Conservation (phyloP, 2,329 filamentous ascomycete genomes). For the Aspergillus ustus region DNA sequence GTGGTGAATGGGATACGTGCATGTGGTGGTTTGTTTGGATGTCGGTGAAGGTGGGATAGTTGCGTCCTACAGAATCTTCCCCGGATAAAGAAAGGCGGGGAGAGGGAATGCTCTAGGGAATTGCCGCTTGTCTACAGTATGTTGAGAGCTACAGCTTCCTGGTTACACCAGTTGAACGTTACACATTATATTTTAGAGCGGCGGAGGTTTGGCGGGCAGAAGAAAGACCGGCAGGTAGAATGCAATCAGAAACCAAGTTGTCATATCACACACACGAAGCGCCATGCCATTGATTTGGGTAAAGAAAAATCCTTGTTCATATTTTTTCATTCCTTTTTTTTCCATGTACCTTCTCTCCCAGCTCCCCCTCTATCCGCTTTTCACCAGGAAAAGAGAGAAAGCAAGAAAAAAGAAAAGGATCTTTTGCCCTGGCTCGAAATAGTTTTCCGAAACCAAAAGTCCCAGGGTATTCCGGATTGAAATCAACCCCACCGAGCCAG, state of each 20-base stretch:
- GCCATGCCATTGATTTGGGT: slow-evolving; percentile 34
- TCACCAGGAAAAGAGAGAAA: slow-evolving; percentile 21
- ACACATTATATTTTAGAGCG: slow-evolving; percentile 18
- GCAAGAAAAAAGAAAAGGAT: slow-evolving; percentile 19
- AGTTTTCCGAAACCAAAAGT: slow-evolving; percentile 22
- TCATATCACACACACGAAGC: slow-evolving; percentile 33
- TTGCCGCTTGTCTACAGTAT: neutral
- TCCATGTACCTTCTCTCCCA: slow-evolving; percentile 15
- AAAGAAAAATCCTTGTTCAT: slow-evolving; percentile 24
- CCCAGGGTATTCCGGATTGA: slow-evolving; percentile 25
- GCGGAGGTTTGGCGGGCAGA: slow-evolving; percentile 2
- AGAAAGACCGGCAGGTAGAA: slow-evolving; percentile 14
- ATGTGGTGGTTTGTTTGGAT: neutral
- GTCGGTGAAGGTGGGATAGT: neutral
- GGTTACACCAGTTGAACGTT: slow-evolving; percentile 8
- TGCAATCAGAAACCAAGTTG: slow-evolving; percentile 23
- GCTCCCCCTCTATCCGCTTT: slow-evolving; percentile 13
- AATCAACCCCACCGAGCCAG: slow-evolving; percentile 28
- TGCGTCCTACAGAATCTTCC: neutral
- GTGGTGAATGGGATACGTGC: neutral
- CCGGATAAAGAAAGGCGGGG: neutral
- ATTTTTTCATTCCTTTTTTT: slow-evolving; percentile 25
- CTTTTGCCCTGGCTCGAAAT: slow-evolving; percentile 16
- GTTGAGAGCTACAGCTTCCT: neutral
- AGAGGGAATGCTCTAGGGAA: neutral